These are phyloP conservation scores for Botrytis medusae DNA, from an alignment of 2,329 filamentous ascomycete species.

Conservation along the genomic window DNA sequence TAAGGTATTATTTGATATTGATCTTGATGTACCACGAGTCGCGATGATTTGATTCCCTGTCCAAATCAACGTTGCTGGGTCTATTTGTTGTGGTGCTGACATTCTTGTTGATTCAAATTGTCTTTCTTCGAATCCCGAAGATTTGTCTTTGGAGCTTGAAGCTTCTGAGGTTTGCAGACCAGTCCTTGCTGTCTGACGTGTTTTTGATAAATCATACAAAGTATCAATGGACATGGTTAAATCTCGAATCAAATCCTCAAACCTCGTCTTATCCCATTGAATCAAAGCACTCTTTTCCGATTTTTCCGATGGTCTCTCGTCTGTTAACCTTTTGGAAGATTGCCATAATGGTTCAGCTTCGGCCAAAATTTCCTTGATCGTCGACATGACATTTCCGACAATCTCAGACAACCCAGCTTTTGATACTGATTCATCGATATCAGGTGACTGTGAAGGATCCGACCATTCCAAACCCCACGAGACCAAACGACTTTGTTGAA, in stretches of 20 bases:
- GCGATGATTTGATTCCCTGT: conserved; percentile 34
- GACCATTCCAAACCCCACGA: conserved; percentile 83
- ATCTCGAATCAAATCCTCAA: conserved; percentile 72
- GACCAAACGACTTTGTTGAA: conserved; percentile 70
- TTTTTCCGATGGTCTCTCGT: conserved; percentile 34
- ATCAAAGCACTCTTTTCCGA: conserved; percentile 56
- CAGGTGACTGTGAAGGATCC: conserved; percentile 64
- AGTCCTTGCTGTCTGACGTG: conserved; percentile 48
- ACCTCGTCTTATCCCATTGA: conserved; percentile 68
- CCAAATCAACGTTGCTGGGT: conserved; percentile 53
- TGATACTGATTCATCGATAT: conserved; percentile 70
- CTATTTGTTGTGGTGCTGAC: conserved; percentile 60
- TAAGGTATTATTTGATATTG: conserved; percentile 37
- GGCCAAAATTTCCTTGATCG: conserved; percentile 76
- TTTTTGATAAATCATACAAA: conserved; percentile 72
- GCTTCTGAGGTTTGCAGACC: conserved; percentile 29
- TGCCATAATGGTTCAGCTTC: conserved; percentile 73
- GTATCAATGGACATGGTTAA: conserved; percentile 77
- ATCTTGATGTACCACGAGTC: conserved; percentile 16
- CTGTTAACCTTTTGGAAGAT: conserved; percentile 51
- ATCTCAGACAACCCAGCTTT: conserved; percentile 74
- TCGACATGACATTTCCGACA: conserved; percentile 75
- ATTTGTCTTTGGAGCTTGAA: conserved; percentile 26
- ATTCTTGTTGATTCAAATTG: conserved; percentile 60
- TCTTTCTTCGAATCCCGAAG: conserved; percentile 39